Evolutionary conservation across 495 filamentous ascomycete species (phyloP).

Genomic region (Aspergillus mulundensis): DNA sequence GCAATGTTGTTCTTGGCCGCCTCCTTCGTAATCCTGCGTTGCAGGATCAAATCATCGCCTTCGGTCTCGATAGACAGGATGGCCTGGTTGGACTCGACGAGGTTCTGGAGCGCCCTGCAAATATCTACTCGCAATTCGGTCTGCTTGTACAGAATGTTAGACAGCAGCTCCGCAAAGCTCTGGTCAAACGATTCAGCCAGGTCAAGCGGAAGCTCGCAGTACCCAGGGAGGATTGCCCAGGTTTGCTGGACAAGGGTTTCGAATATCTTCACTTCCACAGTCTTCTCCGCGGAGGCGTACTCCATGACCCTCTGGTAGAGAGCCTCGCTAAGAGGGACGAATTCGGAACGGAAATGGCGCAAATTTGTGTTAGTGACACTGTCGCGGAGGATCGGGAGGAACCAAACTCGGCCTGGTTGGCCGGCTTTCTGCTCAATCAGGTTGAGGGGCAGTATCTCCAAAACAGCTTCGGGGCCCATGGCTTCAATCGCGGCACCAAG

Average conservation of each 20-base stretch:
- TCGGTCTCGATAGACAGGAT: conserved; percentile 57
- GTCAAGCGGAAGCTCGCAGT: conserved; percentile 87
- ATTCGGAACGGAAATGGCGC: conserved; percentile 74
- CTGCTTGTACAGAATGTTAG: conserved; percentile 89
- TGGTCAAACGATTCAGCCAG: conserved; percentile 75
- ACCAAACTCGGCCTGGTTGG: conserved; percentile 85
- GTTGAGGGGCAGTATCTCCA: conserved; percentile 80
- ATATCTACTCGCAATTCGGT: conserved; percentile 79
- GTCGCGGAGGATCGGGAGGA: conserved; percentile 85
- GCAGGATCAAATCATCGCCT: conserved; percentile 65
- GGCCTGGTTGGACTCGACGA: conserved; percentile 87
- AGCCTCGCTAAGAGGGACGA: conserved; percentile 81
- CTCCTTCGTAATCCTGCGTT: conserved; percentile 67
- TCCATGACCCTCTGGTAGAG: conserved; percentile 88
- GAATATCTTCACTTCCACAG: conserved; percentile 93
- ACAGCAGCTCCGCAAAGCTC: conserved; percentile 82
- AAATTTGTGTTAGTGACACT: conserved; percentile 80
- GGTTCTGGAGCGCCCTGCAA: conserved; percentile 75
- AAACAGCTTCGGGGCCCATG: conserved; percentile 80
- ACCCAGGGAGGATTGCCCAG: conserved; percentile 92
- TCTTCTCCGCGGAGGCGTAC: conserved; percentile 72
- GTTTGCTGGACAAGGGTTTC: conserved; percentile 94
- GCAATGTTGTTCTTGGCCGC: conserved; percentile 71
- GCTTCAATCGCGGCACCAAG: conserved; percentile 79
- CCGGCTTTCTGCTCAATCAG: conserved; percentile 69